phyloP scores from a whole-genome alignment of 345 rosid genomes.

The Streptanthus diversifolius region DNA sequence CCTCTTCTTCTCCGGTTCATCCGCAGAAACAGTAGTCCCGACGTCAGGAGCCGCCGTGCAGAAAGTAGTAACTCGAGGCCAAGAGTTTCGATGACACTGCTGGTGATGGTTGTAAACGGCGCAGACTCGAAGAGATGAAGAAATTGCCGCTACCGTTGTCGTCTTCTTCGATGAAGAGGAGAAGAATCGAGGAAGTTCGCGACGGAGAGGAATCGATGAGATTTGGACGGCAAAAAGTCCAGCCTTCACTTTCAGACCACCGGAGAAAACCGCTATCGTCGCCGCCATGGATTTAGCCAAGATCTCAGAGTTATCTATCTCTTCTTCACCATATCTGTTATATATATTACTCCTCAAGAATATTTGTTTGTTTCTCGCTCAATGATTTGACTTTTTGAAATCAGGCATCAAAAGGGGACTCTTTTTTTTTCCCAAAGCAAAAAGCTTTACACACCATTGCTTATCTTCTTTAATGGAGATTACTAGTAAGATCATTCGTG shows the following conservation, averaged over 20 bases:
- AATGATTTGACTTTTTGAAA: background rate
- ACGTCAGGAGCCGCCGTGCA: slow-evolving; percentile 28
- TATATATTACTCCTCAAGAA: background rate
- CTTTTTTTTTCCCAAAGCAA: background rate
- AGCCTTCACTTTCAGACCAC: slow-evolving; percentile 26
- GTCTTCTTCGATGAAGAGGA: background rate
- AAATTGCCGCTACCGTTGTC: slow-evolving; percentile 1
- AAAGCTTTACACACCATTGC: background rate
- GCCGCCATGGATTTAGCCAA: slow-evolving; percentile 26
- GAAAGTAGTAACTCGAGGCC: slow-evolving; percentile 19
- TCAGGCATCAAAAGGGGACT: background rate
- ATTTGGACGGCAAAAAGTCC: slow-evolving; percentile 25
- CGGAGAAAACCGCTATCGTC: slow-evolving; percentile 22
- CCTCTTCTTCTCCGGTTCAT: slow-evolving; percentile 20
- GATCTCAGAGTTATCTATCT: background rate
- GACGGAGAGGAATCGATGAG: slow-evolving; percentile 32
- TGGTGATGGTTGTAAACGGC: background rate
- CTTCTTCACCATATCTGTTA: background rate
- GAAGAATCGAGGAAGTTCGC: slow-evolving; percentile 8
- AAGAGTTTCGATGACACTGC: background rate
- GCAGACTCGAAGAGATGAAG: slow-evolving; percentile 18
- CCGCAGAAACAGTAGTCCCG: slow-evolving; percentile 1
- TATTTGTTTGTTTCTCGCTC: background rate
- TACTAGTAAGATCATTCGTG: background rate
- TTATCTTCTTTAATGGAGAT: background rate